A percentile compares a stretch with the other conserved stretches of the same genome.
Evolutionary conservation across 768 basidiomycete species (phyloP).

Genomic region (Termitomyces bulborhizus): DNA sequence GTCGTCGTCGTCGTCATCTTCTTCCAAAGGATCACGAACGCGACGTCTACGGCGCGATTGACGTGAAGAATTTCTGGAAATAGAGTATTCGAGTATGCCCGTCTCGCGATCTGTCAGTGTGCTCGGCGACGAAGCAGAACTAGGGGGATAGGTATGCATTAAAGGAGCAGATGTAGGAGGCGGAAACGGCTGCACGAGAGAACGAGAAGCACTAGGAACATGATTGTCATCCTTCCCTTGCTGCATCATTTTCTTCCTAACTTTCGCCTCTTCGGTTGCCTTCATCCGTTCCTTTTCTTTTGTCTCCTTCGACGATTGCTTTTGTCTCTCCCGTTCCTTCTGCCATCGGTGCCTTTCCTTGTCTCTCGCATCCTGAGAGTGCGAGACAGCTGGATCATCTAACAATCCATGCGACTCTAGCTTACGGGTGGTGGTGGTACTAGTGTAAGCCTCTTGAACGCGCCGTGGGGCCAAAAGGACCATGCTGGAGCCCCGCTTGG

Average conservation of each 20-base stretch:
- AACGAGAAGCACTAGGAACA: slow-evolving; percentile 14
- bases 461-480: slow-evolving; percentile 67
- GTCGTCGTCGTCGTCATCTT: slow-evolving; percentile 25
- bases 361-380: slow-evolving; percentile 20
- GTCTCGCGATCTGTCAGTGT: slow-evolving; percentile 1
- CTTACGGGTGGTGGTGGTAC: slow-evolving; percentile 64
- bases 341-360: slow-evolving; percentile 23
- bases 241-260: slow-evolving; percentile 16
- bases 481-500: slow-evolving; percentile 33
- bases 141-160: slow-evolving; percentile 15
- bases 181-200: slow-evolving; percentile 5
- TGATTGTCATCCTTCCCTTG: slow-evolving; percentile 17
- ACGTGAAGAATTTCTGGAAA: slow-evolving; percentile 14
- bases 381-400: slow-evolving; percentile 34
- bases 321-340: slow-evolving; percentile 18
- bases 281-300: slow-evolving; percentile 19
- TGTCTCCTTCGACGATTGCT: slow-evolving; percentile 19
- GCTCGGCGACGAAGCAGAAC: slow-evolving; percentile 5
- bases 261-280: slow-evolving; percentile 20
- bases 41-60: slow-evolving; percentile 20
- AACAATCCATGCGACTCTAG: slow-evolving; percentile 64
- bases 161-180: slow-evolving; percentile 19
- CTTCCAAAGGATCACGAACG: slow-evolving; percentile 22
- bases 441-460: slow-evolving; percentile 77
- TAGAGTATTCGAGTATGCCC: slow-evolving; percentile 2